Base-by-base conservation (phyloP, 352 stramenopile species). In the Phytophthora hybrid region DNA sequence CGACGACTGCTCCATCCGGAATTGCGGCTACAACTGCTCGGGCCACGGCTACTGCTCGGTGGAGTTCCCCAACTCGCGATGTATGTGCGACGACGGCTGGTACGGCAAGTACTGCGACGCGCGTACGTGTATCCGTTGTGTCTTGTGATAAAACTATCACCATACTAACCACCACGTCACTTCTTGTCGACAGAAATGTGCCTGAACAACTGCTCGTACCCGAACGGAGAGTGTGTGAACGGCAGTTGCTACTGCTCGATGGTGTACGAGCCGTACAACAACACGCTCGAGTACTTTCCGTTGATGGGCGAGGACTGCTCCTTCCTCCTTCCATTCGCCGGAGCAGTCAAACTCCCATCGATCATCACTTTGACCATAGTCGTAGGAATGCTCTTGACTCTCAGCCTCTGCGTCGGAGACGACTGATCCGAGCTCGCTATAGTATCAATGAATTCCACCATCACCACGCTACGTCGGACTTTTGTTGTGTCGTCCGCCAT, bases 161-260 rank as follows among this genome's bases (percentile, higher is more conserved):
- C 31, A 3, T 19, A 2, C 41, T 49, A 9, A 46, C 14, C 18
- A 18, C 39, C 4, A 41, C 34, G 16, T 57, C 61, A 47, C 32
- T 37, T 46, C 41, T 52, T 51, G 19, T 7, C 37, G 34, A 21
- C 34, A 91, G 78, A 92, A 58, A 88, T 98, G 74, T 99, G 97
- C 67, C 78, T 99, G 19, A 99, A 99, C 80, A 99, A 99, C 76
- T 99, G 97, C 76, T 98, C 91, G 61, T 99, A 97, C 66, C 97
- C 97, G 21, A 98, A 99, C 71, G 97, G 97, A 47, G 74, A 90
- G 37, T 99, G 97, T 62, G 70, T 99, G 69, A 94, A 92, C 64
- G 85, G 97, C 4, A 82, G 75, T 41, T 99, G 97, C 85, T 92
- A 80, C 61, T 99, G 97, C 73, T 73, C 81, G 11, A 93, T 97